phyloP scores from a whole-genome alignment of 345 rosid genomes.

The Hypericum androsaemum region DNA sequence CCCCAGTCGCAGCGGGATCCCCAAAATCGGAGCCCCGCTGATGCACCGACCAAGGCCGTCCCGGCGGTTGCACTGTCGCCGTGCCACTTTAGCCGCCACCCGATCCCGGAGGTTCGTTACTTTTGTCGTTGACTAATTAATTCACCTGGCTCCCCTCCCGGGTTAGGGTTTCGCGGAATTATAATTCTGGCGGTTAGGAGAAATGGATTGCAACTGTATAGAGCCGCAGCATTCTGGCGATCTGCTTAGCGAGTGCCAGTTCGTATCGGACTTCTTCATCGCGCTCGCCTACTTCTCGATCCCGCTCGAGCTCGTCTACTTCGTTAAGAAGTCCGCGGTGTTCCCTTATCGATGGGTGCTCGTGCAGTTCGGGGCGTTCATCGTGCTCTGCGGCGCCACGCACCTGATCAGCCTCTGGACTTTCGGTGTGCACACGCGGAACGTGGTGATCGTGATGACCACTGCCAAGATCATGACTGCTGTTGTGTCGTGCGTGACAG shows the following conservation, averaged over 20 bases:
- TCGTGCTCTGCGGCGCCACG: constrained; percentile 96
- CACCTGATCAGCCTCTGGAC: constrained; percentile 98
- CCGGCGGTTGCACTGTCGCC: too few relatives aligned
- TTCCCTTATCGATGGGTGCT: constrained; percentile 98
- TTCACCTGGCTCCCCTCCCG: too few relatives aligned
- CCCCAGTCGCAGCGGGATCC: too few relatives aligned
- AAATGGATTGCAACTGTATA: constrained; percentile 87
- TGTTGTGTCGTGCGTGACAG: constrained; percentile 82
- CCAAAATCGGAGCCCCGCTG: too few relatives aligned
- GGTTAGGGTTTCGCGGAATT: too few relatives aligned
- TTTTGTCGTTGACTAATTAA: too few relatives aligned
- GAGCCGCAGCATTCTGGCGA: constrained; percentile 98
- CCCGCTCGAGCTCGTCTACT: constrained; percentile 88
- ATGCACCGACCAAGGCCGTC: too few relatives aligned
- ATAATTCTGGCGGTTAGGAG: too few relatives aligned
- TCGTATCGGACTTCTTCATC: constrained; percentile 93
- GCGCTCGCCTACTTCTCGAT: constrained; percentile 96
- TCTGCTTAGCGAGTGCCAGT: constrained; percentile 84
- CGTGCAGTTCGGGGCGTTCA: constrained; percentile 97
- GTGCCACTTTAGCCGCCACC: too few relatives aligned
- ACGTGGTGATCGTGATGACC: constrained; percentile 80
- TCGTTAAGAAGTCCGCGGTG: constrained; percentile 87
- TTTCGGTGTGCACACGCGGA: constrained; percentile 52
- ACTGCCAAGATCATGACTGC: constrained; percentile 75
- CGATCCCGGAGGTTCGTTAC: too few relatives aligned